These are phyloP conservation scores for Ogataea chonburiensis DNA, from an alignment of 805 yeast species.

Conservation along the genomic window DNA sequence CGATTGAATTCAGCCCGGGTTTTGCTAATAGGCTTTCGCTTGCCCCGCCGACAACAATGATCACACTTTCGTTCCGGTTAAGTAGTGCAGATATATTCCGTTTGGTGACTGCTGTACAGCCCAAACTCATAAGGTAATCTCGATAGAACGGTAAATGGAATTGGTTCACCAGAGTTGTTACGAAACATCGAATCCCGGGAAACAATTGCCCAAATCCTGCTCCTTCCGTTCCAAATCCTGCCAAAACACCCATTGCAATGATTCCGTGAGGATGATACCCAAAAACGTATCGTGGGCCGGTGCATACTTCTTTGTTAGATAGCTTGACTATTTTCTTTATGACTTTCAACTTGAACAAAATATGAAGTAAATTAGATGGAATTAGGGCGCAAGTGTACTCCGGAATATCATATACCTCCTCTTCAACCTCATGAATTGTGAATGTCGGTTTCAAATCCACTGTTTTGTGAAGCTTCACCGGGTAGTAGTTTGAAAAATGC, in stretches of 20 bases:
- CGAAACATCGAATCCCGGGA: constrained; percentile 80
- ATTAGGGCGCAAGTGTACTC: no score
- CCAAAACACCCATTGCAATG: constrained; percentile 87
- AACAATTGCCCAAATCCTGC: constrained; percentile 64
- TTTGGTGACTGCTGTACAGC: constrained; percentile 81
- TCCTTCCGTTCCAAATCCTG: constrained; percentile 80
- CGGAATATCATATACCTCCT: constrained; percentile 13
- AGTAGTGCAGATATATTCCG: constrained; percentile 67
- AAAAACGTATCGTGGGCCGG: constrained; percentile 79
- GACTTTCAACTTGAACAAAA: constrained; percentile 12
- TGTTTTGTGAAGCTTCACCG: constrained; percentile 68
- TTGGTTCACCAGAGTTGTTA: constrained; percentile 80
- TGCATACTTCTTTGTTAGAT: constrained; percentile 37
- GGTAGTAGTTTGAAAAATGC: constrained; percentile 76
- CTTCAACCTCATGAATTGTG: constrained; percentile 23
- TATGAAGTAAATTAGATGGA: neutral
- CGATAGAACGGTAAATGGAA: constrained; percentile 82
- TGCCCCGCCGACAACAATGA: constrained; percentile 95
- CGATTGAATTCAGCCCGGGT: constrained; percentile 64
- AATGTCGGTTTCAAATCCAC: constrained; percentile 73
- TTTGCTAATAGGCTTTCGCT: constrained; percentile 75
- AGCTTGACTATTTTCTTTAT: neutral
- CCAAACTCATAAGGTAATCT: constrained; percentile 78
- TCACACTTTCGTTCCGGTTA: constrained; percentile 66
- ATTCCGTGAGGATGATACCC: constrained; percentile 98